Base-by-base conservation (phyloP, 352 stramenopile species). In the Globisporangium cederbergense region DNA sequence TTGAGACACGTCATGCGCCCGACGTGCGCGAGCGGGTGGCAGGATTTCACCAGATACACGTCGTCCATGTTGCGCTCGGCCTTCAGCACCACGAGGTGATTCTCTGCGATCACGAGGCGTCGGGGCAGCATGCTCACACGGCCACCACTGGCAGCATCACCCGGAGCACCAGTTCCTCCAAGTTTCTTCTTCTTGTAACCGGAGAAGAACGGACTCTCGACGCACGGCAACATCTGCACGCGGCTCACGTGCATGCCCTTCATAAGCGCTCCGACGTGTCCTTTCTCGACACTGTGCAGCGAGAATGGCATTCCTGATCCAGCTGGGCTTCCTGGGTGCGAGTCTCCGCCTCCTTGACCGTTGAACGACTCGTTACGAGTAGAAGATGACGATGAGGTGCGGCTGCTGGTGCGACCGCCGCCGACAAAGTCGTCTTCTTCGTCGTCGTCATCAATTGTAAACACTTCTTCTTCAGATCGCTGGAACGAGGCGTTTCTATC, bases 1-100 rank as follows among this genome's bases (percentile, higher is more conserved):
- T 94, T 96, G 64, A 94, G 71, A 65, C 82, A 94, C 51, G 87
- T 96, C 85, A 96, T 96, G 62, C 87, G 81, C 28, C 71, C 78
- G 32, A 96, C 69, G 62, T 94, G 82, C 25, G 74, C 74, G 49
- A 96, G 67, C 32, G 78, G 62, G 62, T 96, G 87, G 53, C 78
- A 90, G 13, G 80, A 91, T 61, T 93, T 93, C 54, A 95, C 82
- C 10, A 76, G 55, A 64, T 88, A 92, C 40, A 93, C 60, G 66
- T 91, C 86, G 34, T 91, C 84, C 38, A 88, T 72, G 32, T 81
- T 84, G 46, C 79, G 81, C 34, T 89, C 83, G 14, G 83, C 72
- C 65, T 89, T 89, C 54, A 95, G 81, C 45, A 93, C 84, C n/a
- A 93, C 55, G 5, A 93, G 64, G 65, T 93, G 77, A 60, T 81